phyloP scores from a whole-genome alignment of 2,329 filamentous ascomycete species.

The Penicillium sclerotigenum region DNA sequence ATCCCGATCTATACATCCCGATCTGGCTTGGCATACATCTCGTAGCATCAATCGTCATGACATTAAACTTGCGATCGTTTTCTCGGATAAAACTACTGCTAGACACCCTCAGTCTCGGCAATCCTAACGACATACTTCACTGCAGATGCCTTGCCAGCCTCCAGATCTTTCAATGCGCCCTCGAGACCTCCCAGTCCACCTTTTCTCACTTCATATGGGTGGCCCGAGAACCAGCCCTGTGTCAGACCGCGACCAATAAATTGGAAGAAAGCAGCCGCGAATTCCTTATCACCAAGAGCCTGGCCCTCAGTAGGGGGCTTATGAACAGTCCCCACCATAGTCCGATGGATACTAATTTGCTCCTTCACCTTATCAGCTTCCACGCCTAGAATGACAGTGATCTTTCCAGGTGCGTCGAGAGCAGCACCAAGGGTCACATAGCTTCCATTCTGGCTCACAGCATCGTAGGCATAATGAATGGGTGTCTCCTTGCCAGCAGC shows the following conservation, averaged over 20 bases:
- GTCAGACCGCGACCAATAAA: conserved; percentile 47
- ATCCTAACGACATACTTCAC: conserved; percentile 63
- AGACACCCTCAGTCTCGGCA: conserved; percentile 44
- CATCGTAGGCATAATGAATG: conserved; percentile 56
- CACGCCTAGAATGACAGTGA: conserved; percentile 43
- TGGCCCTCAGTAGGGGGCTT: conserved; percentile 20
- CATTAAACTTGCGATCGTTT: not conserved
- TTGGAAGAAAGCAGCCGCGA: conserved; percentile 46
- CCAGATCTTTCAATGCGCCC: conserved; percentile 53
- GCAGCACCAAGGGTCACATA: conserved; percentile 46
- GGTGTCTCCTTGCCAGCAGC: conserved; percentile 35
- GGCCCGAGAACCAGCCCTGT: conserved; percentile 50
- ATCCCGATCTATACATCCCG: conserved; percentile 11
- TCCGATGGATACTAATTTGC: conserved; percentile 38
- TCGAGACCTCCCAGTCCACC: conserved; percentile 57
- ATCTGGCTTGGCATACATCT: not conserved
- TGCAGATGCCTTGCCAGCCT: conserved; percentile 59
- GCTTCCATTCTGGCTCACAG: conserved; percentile 54
- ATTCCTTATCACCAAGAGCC: conserved; percentile 37
- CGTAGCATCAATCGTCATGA: not conserved
- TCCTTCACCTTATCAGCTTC: conserved; percentile 44
- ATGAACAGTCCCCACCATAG: conserved; percentile 34
- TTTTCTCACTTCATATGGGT: conserved; percentile 50
- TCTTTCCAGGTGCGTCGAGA: conserved; percentile 40
- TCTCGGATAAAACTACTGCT: not conserved